Evolutionary conservation across 139 green algal species (phyloP).

Genomic region (Tetradesmus lagerheimii): DNA sequence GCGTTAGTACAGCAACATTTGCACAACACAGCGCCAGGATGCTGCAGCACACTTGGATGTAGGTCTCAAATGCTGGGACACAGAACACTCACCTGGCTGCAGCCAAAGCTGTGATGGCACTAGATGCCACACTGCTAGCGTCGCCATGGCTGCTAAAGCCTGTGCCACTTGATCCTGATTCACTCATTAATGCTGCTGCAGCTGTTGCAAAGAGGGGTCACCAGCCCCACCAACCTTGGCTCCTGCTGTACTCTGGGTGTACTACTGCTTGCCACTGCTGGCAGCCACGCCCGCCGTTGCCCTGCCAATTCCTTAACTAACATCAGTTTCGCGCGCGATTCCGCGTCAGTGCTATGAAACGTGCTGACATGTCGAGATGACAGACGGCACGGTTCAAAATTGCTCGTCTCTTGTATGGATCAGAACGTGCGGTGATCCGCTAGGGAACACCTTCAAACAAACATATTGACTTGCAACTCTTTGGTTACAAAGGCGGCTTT

Average conservation of each 20-base stretch:
- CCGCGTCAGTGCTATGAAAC: too few species aligned
- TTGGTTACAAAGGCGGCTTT: too few species aligned
- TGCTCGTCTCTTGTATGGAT: too few species aligned
- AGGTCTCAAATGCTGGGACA: neutral
- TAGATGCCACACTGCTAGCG: neutral
- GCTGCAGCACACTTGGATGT: neutral
- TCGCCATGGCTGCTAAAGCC: neutral
- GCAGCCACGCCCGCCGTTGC: neutral
- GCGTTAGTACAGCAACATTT: too few species aligned
- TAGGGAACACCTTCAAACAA: too few species aligned
- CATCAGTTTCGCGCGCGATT: too few species aligned
- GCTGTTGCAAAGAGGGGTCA: neutral
- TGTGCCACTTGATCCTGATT: neutral
- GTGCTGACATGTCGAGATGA: too few species aligned
- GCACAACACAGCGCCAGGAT: too few species aligned
- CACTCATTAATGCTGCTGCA: neutral
- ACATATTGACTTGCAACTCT: too few species aligned
- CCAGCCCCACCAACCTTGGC: neutral
- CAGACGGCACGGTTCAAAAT: too few species aligned
- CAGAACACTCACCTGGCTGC: neutral
- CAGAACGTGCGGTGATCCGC: too few species aligned
- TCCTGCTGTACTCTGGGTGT: neutral
- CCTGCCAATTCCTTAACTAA: neutral
- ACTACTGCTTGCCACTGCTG: neutral
- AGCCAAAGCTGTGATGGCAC: neutral